Evolutionary conservation across 495 filamentous ascomycete species (phyloP), one percentile per base, ranked within the genome.

Genomic region (Thozetella sp.): DNA sequence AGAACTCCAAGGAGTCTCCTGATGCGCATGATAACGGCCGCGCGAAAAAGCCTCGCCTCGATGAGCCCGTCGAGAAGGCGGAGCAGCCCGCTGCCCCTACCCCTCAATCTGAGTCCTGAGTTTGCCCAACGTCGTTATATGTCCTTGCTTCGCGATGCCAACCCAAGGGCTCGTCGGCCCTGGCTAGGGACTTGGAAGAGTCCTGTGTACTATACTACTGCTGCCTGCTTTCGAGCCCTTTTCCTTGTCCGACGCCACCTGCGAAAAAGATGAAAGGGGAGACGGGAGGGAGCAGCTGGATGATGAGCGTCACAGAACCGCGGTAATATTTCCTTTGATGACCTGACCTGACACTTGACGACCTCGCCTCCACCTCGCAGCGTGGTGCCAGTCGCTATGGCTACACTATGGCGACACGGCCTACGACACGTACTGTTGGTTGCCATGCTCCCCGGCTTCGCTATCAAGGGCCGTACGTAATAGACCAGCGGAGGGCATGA

Each of bases 1-100:
- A 75, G 34, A 73, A 76, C 0, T 67, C 72, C 12, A 80, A 76
- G 56, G 74, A 66, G 22, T 68, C 77, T 26, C 54, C 66, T 15
- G 71, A 74, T 45, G 61, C 62, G 2, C 59, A 72, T 11, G 76
- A 80, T 48, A 62, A 37, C 13, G 67, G 73, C 56, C 71, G 68
- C 27, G 67, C 69, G 27, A 79, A 79, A 63, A 77, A 59, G 61
- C 62, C 65, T 11, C 72, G 72, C 6, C 51, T 76, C 2, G 73
- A 75, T 19, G 72, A 75, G 1, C 34, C 55, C n/a, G 54, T 23
- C 22, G 59, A 72, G 53, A 67, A 67, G 53, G 52, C 69, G n/a
- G 57, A 67, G 50, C 57, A 59, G 50, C 22, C 48, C 25, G 24
- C 43, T 19, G 63, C 61, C n/a, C 61, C 68, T 1, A 67, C 65